phyloP scores from a whole-genome alignment of 148 eudicot species.

The Talinum fruticosum region DNA sequence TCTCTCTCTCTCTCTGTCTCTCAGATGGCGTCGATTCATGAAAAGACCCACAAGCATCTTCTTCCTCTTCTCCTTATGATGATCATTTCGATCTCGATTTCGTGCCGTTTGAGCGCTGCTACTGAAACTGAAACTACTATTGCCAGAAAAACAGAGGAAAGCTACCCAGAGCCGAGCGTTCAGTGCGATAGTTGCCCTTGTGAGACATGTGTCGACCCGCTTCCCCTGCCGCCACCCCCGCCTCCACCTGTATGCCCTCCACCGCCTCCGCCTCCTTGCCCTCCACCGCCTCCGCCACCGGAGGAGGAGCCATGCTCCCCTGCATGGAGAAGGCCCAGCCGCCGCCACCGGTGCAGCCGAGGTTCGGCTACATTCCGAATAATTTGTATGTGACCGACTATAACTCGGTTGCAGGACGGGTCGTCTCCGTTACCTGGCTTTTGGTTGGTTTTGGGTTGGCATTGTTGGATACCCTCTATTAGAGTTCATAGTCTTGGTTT shows the following conservation, averaged over 20 bases:
- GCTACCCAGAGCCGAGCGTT: slow-evolving; percentile 27
- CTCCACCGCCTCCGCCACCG: slow-evolving; percentile 38
- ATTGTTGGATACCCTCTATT: no score
- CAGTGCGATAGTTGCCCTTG: slow-evolving; percentile 56
- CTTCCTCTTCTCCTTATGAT: slow-evolving; percentile 11
- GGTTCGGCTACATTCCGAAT: slow-evolving; percentile 25
- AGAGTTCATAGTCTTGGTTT: slow-evolving; percentile 16
- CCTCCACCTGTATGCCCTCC: slow-evolving; percentile 32
- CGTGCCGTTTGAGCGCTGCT: slow-evolving; percentile 5
- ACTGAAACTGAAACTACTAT: neutral
- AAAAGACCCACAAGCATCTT: slow-evolving; percentile 3
- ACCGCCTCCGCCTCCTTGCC: slow-evolving; percentile 38
- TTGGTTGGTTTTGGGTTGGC: slow-evolving; percentile 16
- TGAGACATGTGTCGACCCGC: slow-evolving; percentile 26
- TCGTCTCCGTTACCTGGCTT: slow-evolving; percentile 7
- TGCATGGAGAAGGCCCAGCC: slow-evolving; percentile 15
- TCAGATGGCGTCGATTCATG: neutral
- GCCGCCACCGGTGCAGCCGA: slow-evolving; percentile 30
- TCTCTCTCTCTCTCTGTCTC: neutral
- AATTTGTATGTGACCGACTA: slow-evolving; percentile 31
- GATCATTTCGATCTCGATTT: neutral
- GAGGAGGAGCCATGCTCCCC: slow-evolving; percentile 20
- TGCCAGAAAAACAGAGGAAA: slow-evolving; percentile 20
- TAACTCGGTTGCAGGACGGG: slow-evolving; percentile 18
- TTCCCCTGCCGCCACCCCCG: slow-evolving; percentile 26